phyloP scores from a whole-genome alignment of 495 filamentous ascomycete species.

The Aspergillus mulundensis region DNA sequence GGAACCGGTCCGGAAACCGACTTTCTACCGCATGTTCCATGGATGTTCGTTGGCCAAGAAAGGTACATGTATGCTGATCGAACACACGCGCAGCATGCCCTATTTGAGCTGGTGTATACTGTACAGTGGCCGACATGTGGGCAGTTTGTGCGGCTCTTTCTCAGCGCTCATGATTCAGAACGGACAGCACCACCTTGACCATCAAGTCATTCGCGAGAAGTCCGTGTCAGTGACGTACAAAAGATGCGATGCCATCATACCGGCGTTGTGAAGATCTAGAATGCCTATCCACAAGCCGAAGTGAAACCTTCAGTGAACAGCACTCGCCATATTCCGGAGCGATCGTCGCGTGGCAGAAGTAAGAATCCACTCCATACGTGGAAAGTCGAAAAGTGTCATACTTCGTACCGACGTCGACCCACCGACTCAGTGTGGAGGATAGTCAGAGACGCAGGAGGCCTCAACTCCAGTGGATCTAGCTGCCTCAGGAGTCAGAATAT shows the following conservation, averaged over 20 bases:
- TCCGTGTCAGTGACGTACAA: not conserved
- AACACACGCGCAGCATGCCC: not conserved
- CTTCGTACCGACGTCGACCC: not conserved
- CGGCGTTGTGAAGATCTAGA: not conserved
- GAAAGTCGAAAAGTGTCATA: not conserved
- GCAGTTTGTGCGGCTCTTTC: not conserved
- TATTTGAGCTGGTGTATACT: not conserved
- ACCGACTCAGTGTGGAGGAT: not conserved
- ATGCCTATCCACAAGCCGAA: not conserved
- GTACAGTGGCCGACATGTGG: too few species aligned
- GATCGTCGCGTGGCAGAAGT: not conserved
- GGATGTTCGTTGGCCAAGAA: not conserved
- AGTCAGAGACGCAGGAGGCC: not conserved
- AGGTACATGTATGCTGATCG: not conserved
- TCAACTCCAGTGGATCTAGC: constrained; percentile 2
- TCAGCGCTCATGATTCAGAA: not conserved
- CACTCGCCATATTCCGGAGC: not conserved
- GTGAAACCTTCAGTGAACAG: not conserved
- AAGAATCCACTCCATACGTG: not conserved
- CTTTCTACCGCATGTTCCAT: constrained; percentile 1
- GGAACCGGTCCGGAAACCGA: constrained; percentile 7
- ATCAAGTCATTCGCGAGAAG: not conserved
- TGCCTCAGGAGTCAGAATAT: not conserved
- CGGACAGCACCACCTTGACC: too few species aligned
- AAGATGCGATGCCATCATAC: not conserved